A percentile compares a stretch with the other conserved stretches of the same genome.
These are phyloP conservation scores for Ceratocystis lukuohia DNA, from an alignment of 2,329 filamentous ascomycete genomes.

Conservation along the genomic window DNA sequence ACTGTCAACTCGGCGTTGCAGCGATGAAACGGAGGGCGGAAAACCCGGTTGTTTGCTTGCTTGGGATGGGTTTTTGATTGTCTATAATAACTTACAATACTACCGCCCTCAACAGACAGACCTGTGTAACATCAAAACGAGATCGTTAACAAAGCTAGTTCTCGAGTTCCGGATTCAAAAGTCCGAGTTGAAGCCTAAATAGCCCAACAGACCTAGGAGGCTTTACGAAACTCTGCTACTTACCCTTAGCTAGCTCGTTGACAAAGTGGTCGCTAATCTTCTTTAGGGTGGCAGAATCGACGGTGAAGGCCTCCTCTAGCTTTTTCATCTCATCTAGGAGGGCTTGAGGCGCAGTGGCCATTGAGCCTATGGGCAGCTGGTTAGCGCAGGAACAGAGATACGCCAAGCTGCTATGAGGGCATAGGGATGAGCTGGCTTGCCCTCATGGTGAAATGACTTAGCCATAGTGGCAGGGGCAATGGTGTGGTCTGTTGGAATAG, in stretches of 20 bases:
- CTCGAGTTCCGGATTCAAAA: background rate
- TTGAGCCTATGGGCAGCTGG: constrained; percentile 50
- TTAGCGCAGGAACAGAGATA: background rate
- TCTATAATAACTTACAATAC: constrained; percentile 56
- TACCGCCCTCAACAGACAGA: constrained; percentile 65
- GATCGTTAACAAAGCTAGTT: background rate
- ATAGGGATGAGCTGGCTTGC: constrained; percentile 11
- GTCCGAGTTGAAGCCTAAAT: background rate
- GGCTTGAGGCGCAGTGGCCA: constrained; percentile 80
- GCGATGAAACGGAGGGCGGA: background rate
- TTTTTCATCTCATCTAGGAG: constrained; percentile 66
- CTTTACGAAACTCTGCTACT: constrained; percentile 20
- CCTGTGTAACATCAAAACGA: constrained; percentile 9
- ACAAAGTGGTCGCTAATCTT: constrained; percentile 82
- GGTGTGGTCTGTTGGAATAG: constrained; percentile 17
- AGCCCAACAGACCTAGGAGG: background rate
- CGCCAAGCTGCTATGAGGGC: background rate
- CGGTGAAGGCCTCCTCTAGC: constrained; percentile 72
- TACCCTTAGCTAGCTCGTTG: constrained; percentile 73
- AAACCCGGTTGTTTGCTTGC: background rate
- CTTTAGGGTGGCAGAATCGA: constrained; percentile 70
- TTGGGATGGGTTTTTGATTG: background rate
- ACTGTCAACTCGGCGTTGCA: background rate
- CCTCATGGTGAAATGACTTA: constrained; percentile 18
- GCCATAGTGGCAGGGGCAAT: constrained; percentile 18